Base-by-base conservation (phyloP, 1,284 basidiomycete genomes). In the Moniliella sp. region DNA sequence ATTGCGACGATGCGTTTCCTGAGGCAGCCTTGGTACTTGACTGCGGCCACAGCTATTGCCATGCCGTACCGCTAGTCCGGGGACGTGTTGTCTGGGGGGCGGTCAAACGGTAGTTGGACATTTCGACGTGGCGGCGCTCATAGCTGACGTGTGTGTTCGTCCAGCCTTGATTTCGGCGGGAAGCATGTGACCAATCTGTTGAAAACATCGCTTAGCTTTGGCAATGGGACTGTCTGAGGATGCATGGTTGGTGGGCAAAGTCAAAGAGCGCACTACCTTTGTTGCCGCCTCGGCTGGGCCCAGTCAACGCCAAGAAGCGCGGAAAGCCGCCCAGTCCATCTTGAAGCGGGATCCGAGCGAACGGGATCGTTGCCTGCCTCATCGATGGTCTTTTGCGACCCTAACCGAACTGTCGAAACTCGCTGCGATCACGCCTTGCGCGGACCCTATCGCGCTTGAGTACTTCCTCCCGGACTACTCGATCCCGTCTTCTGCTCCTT, bases 141-240 rank as follows among this genome's bases (percentile, higher is more conserved):
- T n/a, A n/a, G n/a, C n/a, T n/a, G n/a, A n/a, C n/a, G n/a, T n/a
- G n/a, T n/a, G n/a, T n/a, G n/a, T n/a, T n/a, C n/a, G n/a, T n/a
- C n/a, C n/a, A n/a, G 84, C 43, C 72, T 93, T 52, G 82, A 91
- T 48, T 72, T 91, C 16, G 84, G 84, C 32, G 86, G 86, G 31
- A 91, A 91, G 62, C 67, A 93, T 9, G 62, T 94, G 35, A 93
- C 86, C 15, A 93, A 91, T 62, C 78, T 88, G 33, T 69, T 94
- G 19, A 91, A 93, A 53, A 80, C 86, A 55, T 69, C 84, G 30
- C 72, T 88, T 8, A 88, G 82, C 8, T 93, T 81, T 61, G 74
- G 82, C 18, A 84, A 94, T 54, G 88, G 81, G 78, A 82, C 93
- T 61, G 82, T 93, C 78, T 83, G 84, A 73, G 83, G 78, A 91